A percentile compares a stretch with the other conserved stretches of the same genome.
phyloP scores from a whole-genome alignment of 2,329 filamentous ascomycete genomes.

The Pestalotiopsis fici region DNA sequence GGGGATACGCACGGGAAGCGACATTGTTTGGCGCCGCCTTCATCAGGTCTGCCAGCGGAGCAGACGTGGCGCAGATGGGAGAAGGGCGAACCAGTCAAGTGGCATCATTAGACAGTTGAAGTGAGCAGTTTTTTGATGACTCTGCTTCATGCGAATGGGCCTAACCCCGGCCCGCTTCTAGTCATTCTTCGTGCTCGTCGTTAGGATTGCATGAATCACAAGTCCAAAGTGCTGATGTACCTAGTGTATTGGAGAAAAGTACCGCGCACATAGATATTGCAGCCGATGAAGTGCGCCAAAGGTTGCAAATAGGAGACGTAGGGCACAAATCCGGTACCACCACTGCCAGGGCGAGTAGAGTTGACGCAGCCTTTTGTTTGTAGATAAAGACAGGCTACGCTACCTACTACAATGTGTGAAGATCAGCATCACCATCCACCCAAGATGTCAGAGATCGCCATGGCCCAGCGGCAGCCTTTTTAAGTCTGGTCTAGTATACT shows the following conservation, averaged over 20 bases:
- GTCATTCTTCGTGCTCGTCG: not conserved
- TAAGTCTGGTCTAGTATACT: not conserved
- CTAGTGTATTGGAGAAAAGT: not conserved
- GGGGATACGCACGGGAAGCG: not conserved
- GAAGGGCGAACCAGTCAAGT: not conserved
- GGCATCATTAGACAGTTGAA: not conserved
- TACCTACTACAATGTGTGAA: not conserved
- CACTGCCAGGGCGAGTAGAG: not conserved
- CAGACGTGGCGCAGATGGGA: not conserved
- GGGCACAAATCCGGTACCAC: not conserved
- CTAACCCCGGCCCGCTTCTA: constrained; percentile 1
- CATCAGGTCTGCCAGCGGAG: not conserved
- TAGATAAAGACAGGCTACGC: not conserved
- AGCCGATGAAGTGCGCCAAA: not conserved
- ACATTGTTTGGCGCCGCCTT: not conserved
- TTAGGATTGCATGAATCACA: constrained; percentile 3
- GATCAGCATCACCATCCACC: not conserved
- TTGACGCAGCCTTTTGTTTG: not conserved
- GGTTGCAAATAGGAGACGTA: not conserved
- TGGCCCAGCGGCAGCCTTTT: not conserved
- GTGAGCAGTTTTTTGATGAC: not conserved
- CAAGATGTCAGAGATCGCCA: not conserved
- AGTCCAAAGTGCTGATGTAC: not conserved
- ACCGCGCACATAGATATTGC: not conserved
- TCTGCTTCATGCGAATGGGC: constrained; percentile 1